Evolutionary conservation across 2,329 filamentous ascomycete genomes (phyloP).

Genomic region (Polychaeton citri): DNA sequence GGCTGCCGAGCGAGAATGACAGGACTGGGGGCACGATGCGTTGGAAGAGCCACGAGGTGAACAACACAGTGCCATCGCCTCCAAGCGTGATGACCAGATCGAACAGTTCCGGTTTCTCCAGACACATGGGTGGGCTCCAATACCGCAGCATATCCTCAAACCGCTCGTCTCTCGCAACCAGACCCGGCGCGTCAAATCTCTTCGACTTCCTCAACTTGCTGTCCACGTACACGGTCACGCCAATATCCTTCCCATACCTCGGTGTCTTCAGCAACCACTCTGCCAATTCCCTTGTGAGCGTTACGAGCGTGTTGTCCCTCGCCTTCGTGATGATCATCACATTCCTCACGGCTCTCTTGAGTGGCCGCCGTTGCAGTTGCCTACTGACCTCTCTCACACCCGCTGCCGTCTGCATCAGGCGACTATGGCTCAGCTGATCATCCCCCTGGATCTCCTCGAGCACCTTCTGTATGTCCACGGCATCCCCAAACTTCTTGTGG

Average conservation of each 20-base stretch:
- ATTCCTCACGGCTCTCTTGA: slow-evolving; percentile 81
- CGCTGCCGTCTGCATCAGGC: slow-evolving; percentile 87
- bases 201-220: slow-evolving; percentile 80
- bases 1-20: slow-evolving; percentile 69
- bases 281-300: slow-evolving; percentile 74
- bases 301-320: slow-evolving; percentile 82
- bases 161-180: slow-evolving; percentile 60
- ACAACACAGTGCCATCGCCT: slow-evolving; percentile 76
- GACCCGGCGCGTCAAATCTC: slow-evolving; percentile 64
- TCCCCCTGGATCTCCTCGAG: slow-evolving; percentile 84
- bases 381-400: slow-evolving; percentile 91
- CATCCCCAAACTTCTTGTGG: slow-evolving; percentile 91
- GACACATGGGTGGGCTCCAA: slow-evolving; percentile 94
- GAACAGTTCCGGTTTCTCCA: slow-evolving; percentile 85
- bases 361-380: slow-evolving; percentile 81
- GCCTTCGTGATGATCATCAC: slow-evolving; percentile 99
- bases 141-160: slow-evolving; percentile 80
- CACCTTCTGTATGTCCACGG: slow-evolving; percentile 87
- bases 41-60: slow-evolving; percentile 87
- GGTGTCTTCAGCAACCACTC: slow-evolving; percentile 82
- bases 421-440: slow-evolving; percentile 83
- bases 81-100: slow-evolving; percentile 84
- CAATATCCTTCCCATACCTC: slow-evolving; percentile 76
- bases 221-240: slow-evolving; percentile 96
- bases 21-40: slow-evolving; percentile 73